Base-by-base conservation (phyloP, 2,329 filamentous ascomycete genomes). In the Periconia digitata region DNA sequence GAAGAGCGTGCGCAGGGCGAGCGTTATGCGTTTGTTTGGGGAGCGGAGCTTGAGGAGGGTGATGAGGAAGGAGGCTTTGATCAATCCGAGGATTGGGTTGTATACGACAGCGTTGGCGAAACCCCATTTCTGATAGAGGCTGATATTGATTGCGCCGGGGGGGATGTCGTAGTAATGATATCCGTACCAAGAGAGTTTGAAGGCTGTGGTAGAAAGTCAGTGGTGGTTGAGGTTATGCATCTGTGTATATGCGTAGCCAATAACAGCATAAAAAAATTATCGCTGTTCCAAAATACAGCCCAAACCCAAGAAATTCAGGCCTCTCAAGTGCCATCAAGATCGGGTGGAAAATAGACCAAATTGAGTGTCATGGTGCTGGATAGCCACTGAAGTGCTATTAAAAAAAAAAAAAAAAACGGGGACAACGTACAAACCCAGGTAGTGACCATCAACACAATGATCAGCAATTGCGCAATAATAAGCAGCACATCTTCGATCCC, bases 21-120 rank as follows among this genome's bases (percentile, higher is more conserved):
- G 12, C 18, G 50, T 56, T 18, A 59, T 61, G 43, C 45, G 51
- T 16, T 12, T 47, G 21, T 55, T 59, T 2, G 54, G 49, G 2
- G 56, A 56, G 21, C 47, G 51, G 4, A 59, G 49, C 34, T 61
- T 59, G 32, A 56, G 51, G 21, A 61, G 44, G 1, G 54, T 61
- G 40, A 51, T 47, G 13, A 61, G 20, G 43, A 61, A 59, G 2
- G 56, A 59, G 2, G 34, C 44, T 36, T 58, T 59, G 43, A 62
- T 46, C 6, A 62, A 49, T 6, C 50, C 53, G 10, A 62, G 48
- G 17, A 59, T 58, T 3, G 56, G 56, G 20, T 59, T 62, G 43
- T 58, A 62, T 16, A 58, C 50, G 21, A 56, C 35, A 4, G 49
- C 46, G 32, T 54, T 57, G 16, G 47, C 50, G 18, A 55, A 60